Base-by-base conservation (phyloP, 2,329 filamentous ascomycete genomes). In the Cytospora chrysosperma region DNA sequence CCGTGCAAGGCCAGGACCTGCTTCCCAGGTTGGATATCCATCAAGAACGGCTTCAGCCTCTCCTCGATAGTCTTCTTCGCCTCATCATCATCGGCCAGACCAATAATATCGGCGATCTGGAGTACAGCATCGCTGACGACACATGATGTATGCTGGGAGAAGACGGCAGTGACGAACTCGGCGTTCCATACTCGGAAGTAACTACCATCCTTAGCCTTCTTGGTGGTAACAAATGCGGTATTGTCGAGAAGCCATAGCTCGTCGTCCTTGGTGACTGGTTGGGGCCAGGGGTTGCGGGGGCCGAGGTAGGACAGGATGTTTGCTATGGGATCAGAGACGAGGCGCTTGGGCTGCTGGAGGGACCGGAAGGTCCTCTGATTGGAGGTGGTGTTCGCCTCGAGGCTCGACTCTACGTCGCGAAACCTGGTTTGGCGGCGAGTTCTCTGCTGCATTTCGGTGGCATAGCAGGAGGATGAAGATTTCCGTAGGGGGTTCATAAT, bases 181-280 rank as follows among this genome's bases (percentile, higher is more conserved):
- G 90, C 90, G 71, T 91, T 82, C 92, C 93, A 97, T 21, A 34
- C 49, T 15, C 40, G 56, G 6, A 26, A n/a, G 21, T 40, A 51
- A 59, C 72, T 74, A 59, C 76, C 77, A 2, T 76, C 75, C 50
- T 56, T 53, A 17, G 34, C 28, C 24, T 63, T 59, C 63, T 74
- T 70, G 21, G 77, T 71, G 53, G 79, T 76, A 65, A 86, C 85
- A 73, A 89, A 94, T 5, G 93, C 93, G 3, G 91, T 94, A 71
- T 95, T 97, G 78, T 98, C 93, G 55, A 97, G 81, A 9, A 97
- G 79, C 94, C 94, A 97, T 49, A 97, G 87, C 17, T 85, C 86
- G 73, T 97, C 90, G 47, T 85, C 77, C 19, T 81, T 79, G 61
- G 86, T 83, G 54, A 92, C 84, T 37, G 81, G 78, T 53, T 82